Percentiles rank a stretch among this genome's conserved stretches.
These are phyloP conservation scores for Colletotrichum camelliae DNA, from an alignment of 2,329 filamentous ascomycete genomes.

Conservation along the genomic window DNA sequence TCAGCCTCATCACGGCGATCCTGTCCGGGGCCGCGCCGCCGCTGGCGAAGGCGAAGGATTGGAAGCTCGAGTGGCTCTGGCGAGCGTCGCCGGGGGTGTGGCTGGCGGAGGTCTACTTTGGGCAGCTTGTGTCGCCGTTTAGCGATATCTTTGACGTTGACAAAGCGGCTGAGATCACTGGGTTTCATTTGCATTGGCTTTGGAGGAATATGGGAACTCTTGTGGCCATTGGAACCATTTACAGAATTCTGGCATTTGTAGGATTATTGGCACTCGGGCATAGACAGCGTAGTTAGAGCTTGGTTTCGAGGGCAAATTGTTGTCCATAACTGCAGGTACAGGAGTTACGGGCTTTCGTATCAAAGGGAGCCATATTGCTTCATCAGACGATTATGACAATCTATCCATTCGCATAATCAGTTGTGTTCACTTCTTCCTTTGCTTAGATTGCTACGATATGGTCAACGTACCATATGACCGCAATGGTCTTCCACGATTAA, in stretches of 20 bases:
- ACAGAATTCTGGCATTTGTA: conserved; percentile 50
- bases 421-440: background rate
- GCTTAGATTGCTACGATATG: background rate
- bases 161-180: conserved; percentile 44
- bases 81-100: conserved; percentile 57
- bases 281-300: conserved; percentile 29
- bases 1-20: conserved; percentile 57
- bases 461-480: background rate
- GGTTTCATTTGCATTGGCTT: conserved; percentile 50
- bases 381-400: background rate
- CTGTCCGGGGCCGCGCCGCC: conserved; percentile 59
- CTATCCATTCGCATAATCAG: background rate
- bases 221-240: conserved; percentile 48
- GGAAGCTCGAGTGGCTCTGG: conserved; percentile 64
- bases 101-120: conserved; percentile 63
- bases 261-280: conserved; percentile 37
- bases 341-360: fast-evolving
- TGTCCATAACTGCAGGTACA: too few relatives aligned
- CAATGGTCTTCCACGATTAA: fast-evolving
- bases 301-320: fast-evolving
- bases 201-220: conserved; percentile 44
- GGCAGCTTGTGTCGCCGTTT: conserved; percentile 53
- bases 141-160: conserved; percentile 57
- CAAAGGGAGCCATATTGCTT: fast-evolving
- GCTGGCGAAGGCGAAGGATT: conserved; percentile 50